phyloP scores from a whole-genome alignment of 2,329 filamentous ascomycete species.

The Exophiala sideris region DNA sequence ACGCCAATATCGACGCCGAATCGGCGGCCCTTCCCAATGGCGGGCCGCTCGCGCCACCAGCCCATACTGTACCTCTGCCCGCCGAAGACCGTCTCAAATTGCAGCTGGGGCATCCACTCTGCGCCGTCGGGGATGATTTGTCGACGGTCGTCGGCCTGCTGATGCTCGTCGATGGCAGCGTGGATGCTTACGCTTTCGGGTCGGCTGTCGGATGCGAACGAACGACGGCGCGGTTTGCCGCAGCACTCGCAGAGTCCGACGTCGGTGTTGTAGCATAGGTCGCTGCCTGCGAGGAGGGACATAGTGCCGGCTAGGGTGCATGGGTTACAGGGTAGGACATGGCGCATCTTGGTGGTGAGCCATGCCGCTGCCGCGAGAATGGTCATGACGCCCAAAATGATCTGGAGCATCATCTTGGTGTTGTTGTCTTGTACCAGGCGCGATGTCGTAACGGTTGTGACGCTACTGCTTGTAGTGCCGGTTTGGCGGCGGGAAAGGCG shows the following conservation, averaged over 20 bases:
- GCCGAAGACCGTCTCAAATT: slow-evolving; percentile 22
- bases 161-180: slow-evolving; percentile 17
- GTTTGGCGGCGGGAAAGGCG: slow-evolving; percentile 11
- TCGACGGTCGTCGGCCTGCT: slow-evolving; percentile 11
- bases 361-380: slow-evolving; percentile 19
- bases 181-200: slow-evolving; percentile 24
- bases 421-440: slow-evolving; percentile 26
- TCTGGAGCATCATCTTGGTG: slow-evolving; percentile 26
- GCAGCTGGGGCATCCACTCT: slow-evolving; percentile 22
- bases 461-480: slow-evolving; percentile 5
- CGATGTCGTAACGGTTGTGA: slow-evolving; percentile 21
- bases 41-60: slow-evolving; percentile 26
- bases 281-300: slow-evolving; percentile 28
- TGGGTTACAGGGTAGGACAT: slow-evolving; percentile 27
- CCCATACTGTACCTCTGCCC: slow-evolving; percentile 25
- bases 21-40: slow-evolving; percentile 17
- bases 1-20: slow-evolving; percentile 27
- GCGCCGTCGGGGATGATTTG: slow-evolving; percentile 25
- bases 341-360: slow-evolving; percentile 24
- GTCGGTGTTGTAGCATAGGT: slow-evolving; percentile 24
- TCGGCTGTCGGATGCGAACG: slow-evolving; percentile 10
- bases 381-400: slow-evolving; percentile 24
- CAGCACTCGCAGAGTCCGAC: slow-evolving; percentile 28
- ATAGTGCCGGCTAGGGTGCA: slow-evolving; percentile 26
- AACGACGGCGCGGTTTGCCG: slow-evolving; percentile 25